Evolutionary conservation across 768 basidiomycete species (phyloP), one percentile per base, ranked within the genome.

Genomic region (Megacollybia marginata): DNA sequence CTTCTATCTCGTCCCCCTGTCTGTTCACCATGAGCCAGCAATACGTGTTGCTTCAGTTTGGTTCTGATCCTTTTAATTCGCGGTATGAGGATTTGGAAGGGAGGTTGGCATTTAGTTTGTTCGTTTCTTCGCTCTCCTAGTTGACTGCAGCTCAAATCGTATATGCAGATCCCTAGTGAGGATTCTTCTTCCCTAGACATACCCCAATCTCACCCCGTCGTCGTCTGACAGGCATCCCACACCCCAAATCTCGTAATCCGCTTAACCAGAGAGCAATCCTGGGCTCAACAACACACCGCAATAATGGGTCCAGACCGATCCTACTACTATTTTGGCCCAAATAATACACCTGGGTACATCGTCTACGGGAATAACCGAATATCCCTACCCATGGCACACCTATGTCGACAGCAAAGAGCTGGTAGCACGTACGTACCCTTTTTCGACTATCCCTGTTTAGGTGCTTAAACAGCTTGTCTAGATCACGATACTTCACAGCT

Each of bases 271-370:
- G 84, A 89, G 57, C 62, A 71, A 0, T 70, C 68, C 18, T 89
- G 88, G 87, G 70, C 78, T 19, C 74, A 80, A 56, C 80, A 79
- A 49, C 80, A 87, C 59, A 77, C 79, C 19, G 73, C 69, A 44
- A 80, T 88, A 54, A 83, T 88, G 80, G 88, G 88, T n/a, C 88
- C 88, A n/a, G 78, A 74, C 52, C 83, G 78, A 36, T 80, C 88
- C 5, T 87, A 75, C 60, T 76, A 88, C 53, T 89, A 87, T 59
- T 80, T 90, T 51, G 88, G 88, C 1, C 85, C 88, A 5, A 69
- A 70, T 38, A 74, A 70, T 48, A 56, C 71, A 2, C 74, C 78
- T 4, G 88, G 88, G 2, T 80, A 80, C 56, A 65, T 88, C 47
- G 73, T 78, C 40, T 88, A 88, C 50, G 87, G 88, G 4, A 85